phyloP scores from a whole-genome alignment of 1,284 basidiomycete species.

The Sutorius eximius region DNA sequence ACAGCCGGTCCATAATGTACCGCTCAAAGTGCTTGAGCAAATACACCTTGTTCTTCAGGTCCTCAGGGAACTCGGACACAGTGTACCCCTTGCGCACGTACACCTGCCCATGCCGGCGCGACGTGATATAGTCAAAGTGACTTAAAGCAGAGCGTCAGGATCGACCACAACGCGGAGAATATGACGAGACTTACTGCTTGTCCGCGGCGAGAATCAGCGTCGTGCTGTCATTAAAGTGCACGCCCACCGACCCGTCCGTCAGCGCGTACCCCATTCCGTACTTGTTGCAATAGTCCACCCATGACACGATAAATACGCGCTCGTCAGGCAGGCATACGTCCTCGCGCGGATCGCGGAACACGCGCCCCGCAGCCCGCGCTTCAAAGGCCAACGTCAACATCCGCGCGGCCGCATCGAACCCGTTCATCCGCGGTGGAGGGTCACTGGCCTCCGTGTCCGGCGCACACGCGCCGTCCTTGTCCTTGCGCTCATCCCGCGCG shows the following conservation, averaged over 20 bases:
- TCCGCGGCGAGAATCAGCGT: conserved; percentile 82
- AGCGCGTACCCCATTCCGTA: conserved; percentile 98
- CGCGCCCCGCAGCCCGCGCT: conserved; percentile 53
- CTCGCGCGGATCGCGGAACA: conserved; percentile 66
- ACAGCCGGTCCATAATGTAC: conserved; percentile 88
- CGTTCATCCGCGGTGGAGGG: conserved; percentile 43
- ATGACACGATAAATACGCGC: conserved; percentile 90
- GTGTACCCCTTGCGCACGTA: conserved; percentile 70
- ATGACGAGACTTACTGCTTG: conserved; percentile 59
- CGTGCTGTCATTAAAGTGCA: conserved; percentile 96
- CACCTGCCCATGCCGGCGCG: conserved; percentile 59
- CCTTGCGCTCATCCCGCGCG: conserved; percentile 34
- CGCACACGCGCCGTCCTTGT: conserved; percentile 19
- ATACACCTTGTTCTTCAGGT: conserved; percentile 85
- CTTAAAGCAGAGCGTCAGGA: conserved; percentile 40
- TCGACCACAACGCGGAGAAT: too few species aligned
- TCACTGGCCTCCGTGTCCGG: conserved; percentile 23
- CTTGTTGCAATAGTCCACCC: conserved; percentile 98
- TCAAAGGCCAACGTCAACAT: conserved; percentile 72
- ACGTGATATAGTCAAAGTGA: conserved; percentile 82
- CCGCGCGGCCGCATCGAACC: conserved; percentile 66
- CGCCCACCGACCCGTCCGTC: conserved; percentile 91
- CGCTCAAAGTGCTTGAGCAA: conserved; percentile 89
- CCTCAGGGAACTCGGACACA: conserved; percentile 64
- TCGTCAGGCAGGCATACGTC: conserved; percentile 60